Base-by-base conservation (phyloP, 1,139 yeast species). In the Scheffersomyces illinoinensis region DNA sequence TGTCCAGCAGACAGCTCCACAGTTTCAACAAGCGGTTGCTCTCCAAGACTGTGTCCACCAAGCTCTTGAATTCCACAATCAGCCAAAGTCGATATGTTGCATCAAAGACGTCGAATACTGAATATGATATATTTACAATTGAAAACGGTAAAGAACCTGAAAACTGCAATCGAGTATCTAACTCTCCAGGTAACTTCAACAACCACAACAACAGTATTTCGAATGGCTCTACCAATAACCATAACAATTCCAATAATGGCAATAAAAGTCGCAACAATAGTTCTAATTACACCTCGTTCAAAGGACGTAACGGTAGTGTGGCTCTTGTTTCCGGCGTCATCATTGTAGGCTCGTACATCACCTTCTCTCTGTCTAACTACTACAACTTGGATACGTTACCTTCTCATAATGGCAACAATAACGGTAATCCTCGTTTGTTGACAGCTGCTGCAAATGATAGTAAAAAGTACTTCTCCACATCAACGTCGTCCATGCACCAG, bases 271-370 rank as follows among this genome's bases (percentile, higher is more conserved):
- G 10, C 33, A 33, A 33, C 43, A 14, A 33, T 33, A 33, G 43
- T 5, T 33, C 43, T 17, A 33, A 14, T 48, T 20, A 48, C 51
- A 20, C 58, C 14, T 53, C 57, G 17, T 65, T 71, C 55, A 70
- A 73, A 55, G 75, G 70, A 59, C 21, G 51, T 20, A 48, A 48
- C 51, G 72, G 76, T 47, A 74, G 73, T 57, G 81, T 79, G 52
- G 84, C 84, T 2, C 66, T 79, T 6, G 76, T 79, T 0, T 76
- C 82, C n/a, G 84, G 84, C 21, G 66, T 80, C 55, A 74, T 81
- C 52, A 76, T 80, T n/a, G 79, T 81, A 33, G 84, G 84, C 4
- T 76, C 82, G 7, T 81, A 78, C 61, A 73, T 81, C 47, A 68
- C 81, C 3, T 76, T 81, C 63, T 77, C 74, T 61, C 82, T 75